Base-by-base conservation (phyloP, 1,284 basidiomycete species). In the Erythrobasidium hasegawianum region DNA sequence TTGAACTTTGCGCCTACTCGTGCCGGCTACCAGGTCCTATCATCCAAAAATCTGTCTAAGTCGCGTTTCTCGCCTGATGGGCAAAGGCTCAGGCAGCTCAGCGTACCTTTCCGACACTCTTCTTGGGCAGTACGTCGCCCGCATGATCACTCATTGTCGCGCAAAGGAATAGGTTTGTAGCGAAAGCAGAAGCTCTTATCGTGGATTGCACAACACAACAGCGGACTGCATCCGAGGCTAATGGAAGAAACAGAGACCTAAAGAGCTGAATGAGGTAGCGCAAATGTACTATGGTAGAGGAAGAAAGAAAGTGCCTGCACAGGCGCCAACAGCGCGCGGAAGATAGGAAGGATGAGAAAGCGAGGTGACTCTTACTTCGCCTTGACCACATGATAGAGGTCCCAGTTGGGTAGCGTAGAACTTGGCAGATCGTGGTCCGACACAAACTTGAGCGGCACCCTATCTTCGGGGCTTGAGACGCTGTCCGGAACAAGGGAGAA, bases 21-120 rank as follows among this genome's bases (percentile, higher is more conserved):
- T 65, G 41, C 62, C 62, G 20, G 62, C 62, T 26, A 65, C 20
- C 22, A 65, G 24, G 45, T 65, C 62, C 62, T 65, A 47, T 27
- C 43, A n/a, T n/a, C n/a, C 29, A 47, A 47, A 33, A 33, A 33
- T 33, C 33, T 33, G 33, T 33, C 33, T 33, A 33, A 33, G 33
- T 33, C 33, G 33, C 33, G 33, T 33, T 33, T 33, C 33, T 33
- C 11, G 5, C n/a, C n/a, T n/a, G n/a, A n/a, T n/a, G 45, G n/a
- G 4, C 45, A 24, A 8, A 47, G 16, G n/a, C n/a, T 40, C 18
- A 22, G n/a, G 33, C 52, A 22, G 50, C 20, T n/a, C 50, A 57
- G 41, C 61, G 3, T 43, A 64, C 61, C 61, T 64, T 64, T 10
- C 27, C 52, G 8, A 64, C 54, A 22, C 61, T 43, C 41, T 64